Conservation (phyloP, 306 rosid species). For the Astragalus membranaceus region DNA sequence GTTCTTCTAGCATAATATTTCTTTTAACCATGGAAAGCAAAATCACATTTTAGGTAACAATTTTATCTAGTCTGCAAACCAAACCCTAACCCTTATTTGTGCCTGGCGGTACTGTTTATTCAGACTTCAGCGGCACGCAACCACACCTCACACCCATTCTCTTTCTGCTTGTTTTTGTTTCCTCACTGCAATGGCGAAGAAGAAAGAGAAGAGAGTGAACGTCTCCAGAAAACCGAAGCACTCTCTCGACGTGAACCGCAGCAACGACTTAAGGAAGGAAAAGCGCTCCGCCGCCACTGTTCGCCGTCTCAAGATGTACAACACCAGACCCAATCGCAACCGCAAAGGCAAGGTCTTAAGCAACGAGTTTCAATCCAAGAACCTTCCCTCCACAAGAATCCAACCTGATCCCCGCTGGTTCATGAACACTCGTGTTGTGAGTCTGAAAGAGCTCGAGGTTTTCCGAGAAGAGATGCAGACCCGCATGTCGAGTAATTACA, state of each 20-base stretch:
- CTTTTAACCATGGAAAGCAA: too few relatives aligned
- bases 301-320: slow-evolving; percentile 88
- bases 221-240: slow-evolving; percentile 89
- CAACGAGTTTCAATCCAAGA: slow-evolving; percentile 64
- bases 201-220: slow-evolving; percentile 57
- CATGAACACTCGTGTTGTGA: slow-evolving; percentile 70
- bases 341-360: slow-evolving; percentile 47
- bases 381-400: slow-evolving; percentile 68
- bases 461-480: slow-evolving; percentile 69
- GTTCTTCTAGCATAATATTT: too few relatives aligned
- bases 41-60: too few relatives aligned
- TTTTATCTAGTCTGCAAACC: too few relatives aligned
- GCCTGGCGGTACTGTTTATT: too few relatives aligned
- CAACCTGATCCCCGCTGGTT: slow-evolving; percentile 96
- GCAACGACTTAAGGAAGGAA: slow-evolving; percentile 36
- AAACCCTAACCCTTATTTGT: too few relatives aligned
- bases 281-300: slow-evolving; percentile 79
- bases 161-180: neutral
- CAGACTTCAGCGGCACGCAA: too few relatives aligned
- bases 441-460: slow-evolving; percentile 75
- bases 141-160: neutral
- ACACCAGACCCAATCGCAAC: slow-evolving; percentile 60
- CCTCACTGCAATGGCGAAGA: slow-evolving; percentile 70
- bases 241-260: slow-evolving; percentile 74
- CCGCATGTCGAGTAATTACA: slow-evolving; percentile 59